These are phyloP conservation scores for Verticillium isaacii DNA, from an alignment of 2,329 filamentous ascomycete genomes.

Conservation along the genomic window DNA sequence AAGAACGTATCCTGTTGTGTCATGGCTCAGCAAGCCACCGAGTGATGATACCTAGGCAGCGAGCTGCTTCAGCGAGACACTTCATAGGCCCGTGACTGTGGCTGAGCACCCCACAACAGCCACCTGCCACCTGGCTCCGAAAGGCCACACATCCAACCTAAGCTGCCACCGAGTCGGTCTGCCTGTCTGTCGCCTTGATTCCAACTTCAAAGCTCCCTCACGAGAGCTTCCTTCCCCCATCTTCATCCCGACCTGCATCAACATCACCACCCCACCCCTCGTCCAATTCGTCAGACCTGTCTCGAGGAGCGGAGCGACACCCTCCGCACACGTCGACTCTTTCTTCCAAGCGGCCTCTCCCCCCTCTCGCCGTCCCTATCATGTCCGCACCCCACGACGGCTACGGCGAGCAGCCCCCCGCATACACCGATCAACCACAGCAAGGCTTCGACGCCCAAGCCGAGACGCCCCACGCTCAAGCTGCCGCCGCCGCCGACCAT, in stretches of 20 bases:
- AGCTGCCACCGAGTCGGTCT: not conserved
- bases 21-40: too few species aligned
- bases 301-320: not conserved
- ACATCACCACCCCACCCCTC: not conserved
- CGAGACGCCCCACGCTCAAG: constrained; percentile 23
- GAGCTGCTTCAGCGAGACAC: too few species aligned
- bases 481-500: constrained; percentile 32
- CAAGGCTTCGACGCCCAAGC: constrained; percentile 31
- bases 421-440: constrained; percentile 32
- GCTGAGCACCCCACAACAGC: not conserved
- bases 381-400: constrained; percentile 56
- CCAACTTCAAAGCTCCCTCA: constrained; percentile 4
- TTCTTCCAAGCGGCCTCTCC: constrained; percentile 1
- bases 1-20: too few species aligned
- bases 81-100: not conserved
- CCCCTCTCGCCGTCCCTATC: constrained; percentile 19
- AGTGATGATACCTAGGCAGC: too few species aligned
- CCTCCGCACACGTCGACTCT: constrained; percentile 1
- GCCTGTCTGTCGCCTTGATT: not conserved
- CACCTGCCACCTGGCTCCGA: not conserved
- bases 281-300: not conserved
- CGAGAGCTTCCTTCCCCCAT: constrained; percentile 1
- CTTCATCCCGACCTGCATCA: not conserved
- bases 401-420: constrained; percentile 45
- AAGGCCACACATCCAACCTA: constrained; percentile 1